Base-by-base conservation (phyloP, 2,329 filamentous ascomycete genomes). In the Fusarium euwallaceae region DNA sequence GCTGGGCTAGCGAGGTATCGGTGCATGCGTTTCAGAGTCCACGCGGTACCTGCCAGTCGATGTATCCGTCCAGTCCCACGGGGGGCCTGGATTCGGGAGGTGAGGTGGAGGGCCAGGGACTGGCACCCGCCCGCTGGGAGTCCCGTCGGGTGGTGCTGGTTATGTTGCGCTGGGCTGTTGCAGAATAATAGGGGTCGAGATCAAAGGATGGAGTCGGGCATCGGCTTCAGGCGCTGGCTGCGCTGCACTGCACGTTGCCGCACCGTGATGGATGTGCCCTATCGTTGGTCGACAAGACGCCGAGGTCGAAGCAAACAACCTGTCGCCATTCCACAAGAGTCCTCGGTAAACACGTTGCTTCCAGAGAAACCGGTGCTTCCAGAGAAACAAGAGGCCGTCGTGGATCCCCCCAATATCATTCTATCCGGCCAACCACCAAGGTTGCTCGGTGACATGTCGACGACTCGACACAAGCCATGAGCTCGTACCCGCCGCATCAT, bases 171-270 rank as follows among this genome's bases (percentile, higher is more conserved):
- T 76, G 70, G 61, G 64, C 59, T 64, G 71, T 78, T 78, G 72
- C 70, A 76, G 76, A 72, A 71, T 74, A 78, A 78, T 78, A 78
- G 72, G 75, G 77, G 77, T 59, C 61, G 41, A 64, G 24, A 71
- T 69, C 61, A 73, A 61, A 65, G 64, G 58, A 68, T 64, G 43
- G 69, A 39, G 24, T 34, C 34, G 45, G 59, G 48, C 45, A 51
- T 32, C 22, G 36, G 37, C 24, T 48, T 66, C 29, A 55, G 24
- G 61, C 53, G n/a, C 34, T 34, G 32, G 20, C 39, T 41, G 39
- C n/a, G 39, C 41, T 43, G 41, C 43, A 24, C 43, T 53, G 43
- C 53, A 58, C 34, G 56, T 41, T 59, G n/a, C 12, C 39, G 17
- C 17, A 41, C n/a, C 53, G 12, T 58, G 56, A n/a, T 11, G 16